Conservation (phyloP, 1,139 yeast species). For the Pichia sp. region DNA sequence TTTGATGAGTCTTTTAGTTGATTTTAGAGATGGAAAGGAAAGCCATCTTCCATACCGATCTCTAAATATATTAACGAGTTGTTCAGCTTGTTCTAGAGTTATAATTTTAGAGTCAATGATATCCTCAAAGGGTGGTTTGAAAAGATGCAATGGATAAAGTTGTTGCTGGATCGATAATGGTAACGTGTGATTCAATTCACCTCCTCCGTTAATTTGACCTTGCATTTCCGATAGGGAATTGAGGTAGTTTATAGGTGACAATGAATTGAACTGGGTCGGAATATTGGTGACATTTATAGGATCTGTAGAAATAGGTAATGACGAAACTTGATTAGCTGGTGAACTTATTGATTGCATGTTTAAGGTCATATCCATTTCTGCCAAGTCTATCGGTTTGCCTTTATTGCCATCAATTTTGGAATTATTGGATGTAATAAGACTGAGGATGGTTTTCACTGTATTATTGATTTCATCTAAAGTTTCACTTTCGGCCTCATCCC, state of each 20-base stretch:
- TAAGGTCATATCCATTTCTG: no score
- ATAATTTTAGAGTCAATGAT: slow-evolving; percentile 44
- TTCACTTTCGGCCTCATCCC: no score
- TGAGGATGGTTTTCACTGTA: background rate
- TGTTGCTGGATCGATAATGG: slow-evolving; percentile 5
- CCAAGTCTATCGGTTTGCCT: no score
- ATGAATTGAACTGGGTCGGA: slow-evolving; percentile 4
- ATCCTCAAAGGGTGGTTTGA: slow-evolving; percentile 26
- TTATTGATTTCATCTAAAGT: background rate
- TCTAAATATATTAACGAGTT: slow-evolving; percentile 51
- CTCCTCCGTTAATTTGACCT: background rate
- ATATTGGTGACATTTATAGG: slow-evolving; percentile 8
- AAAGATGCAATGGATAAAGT: slow-evolving; percentile 8
- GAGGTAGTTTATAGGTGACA: slow-evolving; percentile 7
- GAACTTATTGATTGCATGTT: background rate
- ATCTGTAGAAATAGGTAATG: slow-evolving; percentile 4
- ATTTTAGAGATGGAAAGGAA: slow-evolving; percentile 52
- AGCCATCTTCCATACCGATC: slow-evolving; percentile 75
- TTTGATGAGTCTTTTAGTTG: slow-evolving; percentile 46
- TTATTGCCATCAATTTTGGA: no score
- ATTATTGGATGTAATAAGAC: background rate
- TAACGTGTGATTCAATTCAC: no score
- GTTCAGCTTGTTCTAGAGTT: slow-evolving; percentile 41
- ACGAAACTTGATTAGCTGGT: background rate
- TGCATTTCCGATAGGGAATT: slow-evolving; percentile 1